A percentile compares a stretch with the other conserved stretches of the same genome.
Evolutionary conservation across 2,329 filamentous ascomycete species (phyloP).

Genomic region (Botrytis cinerea): DNA sequence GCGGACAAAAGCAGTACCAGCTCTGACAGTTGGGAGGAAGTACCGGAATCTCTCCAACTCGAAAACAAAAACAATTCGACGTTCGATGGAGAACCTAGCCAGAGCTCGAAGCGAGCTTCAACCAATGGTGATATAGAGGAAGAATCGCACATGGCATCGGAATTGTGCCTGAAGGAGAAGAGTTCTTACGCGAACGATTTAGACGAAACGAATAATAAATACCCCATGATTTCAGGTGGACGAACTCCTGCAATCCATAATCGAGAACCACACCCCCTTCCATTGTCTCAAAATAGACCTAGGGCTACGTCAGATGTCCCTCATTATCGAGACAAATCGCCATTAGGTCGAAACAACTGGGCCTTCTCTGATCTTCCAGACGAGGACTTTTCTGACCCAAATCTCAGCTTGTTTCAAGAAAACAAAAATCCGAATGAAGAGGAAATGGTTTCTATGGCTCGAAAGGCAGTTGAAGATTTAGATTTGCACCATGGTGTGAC

Average conservation of each 20-base stretch:
- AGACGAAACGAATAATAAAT: not conserved
- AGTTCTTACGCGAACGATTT: not conserved
- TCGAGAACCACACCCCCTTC: constrained; percentile 7
- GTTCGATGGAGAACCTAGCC: constrained; percentile 8
- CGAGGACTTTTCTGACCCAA: constrained; percentile 20
- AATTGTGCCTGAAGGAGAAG: not conserved
- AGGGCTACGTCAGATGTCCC: constrained; percentile 61
- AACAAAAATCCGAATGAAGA: constrained; percentile 11
- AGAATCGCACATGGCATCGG: not conserved
- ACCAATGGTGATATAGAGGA: not conserved
- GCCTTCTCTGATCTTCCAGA: constrained; percentile 51
- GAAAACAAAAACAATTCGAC: not conserved
- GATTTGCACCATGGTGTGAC: constrained; percentile 12
- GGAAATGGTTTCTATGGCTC: constrained; percentile 7
- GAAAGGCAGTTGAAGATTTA: constrained; percentile 13
- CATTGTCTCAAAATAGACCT: constrained; percentile 42
- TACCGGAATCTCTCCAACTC: constrained; percentile 15
- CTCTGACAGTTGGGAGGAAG: constrained; percentile 37
- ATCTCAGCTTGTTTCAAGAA: not conserved
- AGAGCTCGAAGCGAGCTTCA: not conserved
- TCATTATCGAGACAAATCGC: constrained; percentile 49
- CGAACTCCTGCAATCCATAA: constrained; percentile 9
- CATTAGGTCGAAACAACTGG: constrained; percentile 63
- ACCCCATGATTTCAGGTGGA: constrained; percentile 14
- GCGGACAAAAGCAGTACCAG: constrained; percentile 30